phyloP scores from a whole-genome alignment of 768 basidiomycete species.

The Porphyrellus cyaneotinctus region DNA sequence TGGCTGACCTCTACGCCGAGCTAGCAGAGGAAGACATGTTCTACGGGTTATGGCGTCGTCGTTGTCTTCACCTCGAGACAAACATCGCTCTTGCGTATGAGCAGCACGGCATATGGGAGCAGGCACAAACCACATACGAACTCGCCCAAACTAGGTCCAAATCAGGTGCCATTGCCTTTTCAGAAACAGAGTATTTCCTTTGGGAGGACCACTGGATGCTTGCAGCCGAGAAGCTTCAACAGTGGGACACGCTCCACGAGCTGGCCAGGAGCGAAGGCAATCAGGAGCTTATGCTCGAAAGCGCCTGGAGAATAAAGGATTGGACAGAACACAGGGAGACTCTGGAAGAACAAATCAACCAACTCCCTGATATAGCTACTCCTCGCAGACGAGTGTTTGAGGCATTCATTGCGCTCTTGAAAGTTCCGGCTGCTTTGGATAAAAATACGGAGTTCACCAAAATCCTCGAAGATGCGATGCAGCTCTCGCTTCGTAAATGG shows the following conservation, averaged over 20 bases:
- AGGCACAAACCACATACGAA: constrained; percentile 87
- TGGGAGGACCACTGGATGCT: constrained; percentile 99
- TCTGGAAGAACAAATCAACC: constrained; percentile 76
- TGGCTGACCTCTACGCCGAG: constrained; percentile 95
- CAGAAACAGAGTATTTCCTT: constrained; percentile 91
- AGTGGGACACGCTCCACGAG: constrained; percentile 95
- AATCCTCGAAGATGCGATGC: constrained; percentile 93
- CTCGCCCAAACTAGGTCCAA: constrained; percentile 82
- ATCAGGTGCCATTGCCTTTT: constrained; percentile 78
- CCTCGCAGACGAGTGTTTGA: constrained; percentile 98
- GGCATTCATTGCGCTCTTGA: constrained; percentile 86
- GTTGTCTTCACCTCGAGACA: constrained; percentile 85
- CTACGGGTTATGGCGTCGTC: constrained; percentile 92
- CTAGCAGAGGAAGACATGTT: constrained; percentile 95
- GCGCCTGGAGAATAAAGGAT: constrained; percentile 91
- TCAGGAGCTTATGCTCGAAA: constrained; percentile 88
- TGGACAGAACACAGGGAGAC: constrained; percentile 80
- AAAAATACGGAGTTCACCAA: constrained; percentile 86
- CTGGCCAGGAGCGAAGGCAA: constrained; percentile 86
- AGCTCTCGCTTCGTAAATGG: constrained; percentile 96
- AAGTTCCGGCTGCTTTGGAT: constrained; percentile 74
- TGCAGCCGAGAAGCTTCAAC: constrained; percentile 91
- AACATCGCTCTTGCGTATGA: constrained; percentile 86
- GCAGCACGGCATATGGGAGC: constrained; percentile 96
- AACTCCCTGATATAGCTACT: constrained; percentile 82